These are phyloP conservation scores for Boletus subcaerulescens DNA, from an alignment of 768 basidiomycete genomes.

Conservation along the genomic window DNA sequence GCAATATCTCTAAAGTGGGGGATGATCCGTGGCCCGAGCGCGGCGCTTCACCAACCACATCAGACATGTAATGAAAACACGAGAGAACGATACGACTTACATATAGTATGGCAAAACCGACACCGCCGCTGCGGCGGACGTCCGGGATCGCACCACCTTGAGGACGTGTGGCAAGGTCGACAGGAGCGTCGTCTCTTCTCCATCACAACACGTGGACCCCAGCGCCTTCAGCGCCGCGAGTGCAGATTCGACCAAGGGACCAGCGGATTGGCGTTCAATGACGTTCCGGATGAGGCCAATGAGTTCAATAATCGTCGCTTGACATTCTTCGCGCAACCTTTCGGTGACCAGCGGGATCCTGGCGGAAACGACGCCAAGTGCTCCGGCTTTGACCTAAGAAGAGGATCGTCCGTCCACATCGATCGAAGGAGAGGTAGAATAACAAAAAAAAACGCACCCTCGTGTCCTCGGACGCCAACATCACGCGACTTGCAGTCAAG, in stretches of 20 bases:
- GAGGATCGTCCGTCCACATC: neutral
- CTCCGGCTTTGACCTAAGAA: conserved; percentile 58
- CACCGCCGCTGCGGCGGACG: conserved; percentile 43
- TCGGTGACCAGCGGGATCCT: conserved; percentile 61
- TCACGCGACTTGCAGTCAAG: conserved; percentile 49
- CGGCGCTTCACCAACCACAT: conserved; percentile 43
- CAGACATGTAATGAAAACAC: neutral
- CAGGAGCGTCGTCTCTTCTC: conserved; percentile 66
- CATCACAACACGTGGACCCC: conserved; percentile 50
- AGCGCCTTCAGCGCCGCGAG: conserved; percentile 61
- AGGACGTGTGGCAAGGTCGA: conserved; percentile 60
- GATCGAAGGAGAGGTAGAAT: neutral
- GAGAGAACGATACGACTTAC: conserved; percentile 36
- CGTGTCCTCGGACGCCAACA: conserved; percentile 52
- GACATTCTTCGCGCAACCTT: conserved; percentile 50
- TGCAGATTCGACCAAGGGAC: conserved; percentile 42
- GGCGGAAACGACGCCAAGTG: conserved; percentile 65
- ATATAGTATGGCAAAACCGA: conserved; percentile 56
- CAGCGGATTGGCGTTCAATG: conserved; percentile 42
- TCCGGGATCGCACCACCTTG: conserved; percentile 40
- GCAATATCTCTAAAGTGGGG: conserved; percentile 78
- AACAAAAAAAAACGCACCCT: conserved; percentile 39
- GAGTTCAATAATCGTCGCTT: conserved; percentile 50
- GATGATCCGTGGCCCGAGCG: conserved; percentile 85
- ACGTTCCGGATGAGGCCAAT: conserved; percentile 48